Conservation (phyloP, 768 basidiomycete species). For the Neoboletus magnificus region DNA sequence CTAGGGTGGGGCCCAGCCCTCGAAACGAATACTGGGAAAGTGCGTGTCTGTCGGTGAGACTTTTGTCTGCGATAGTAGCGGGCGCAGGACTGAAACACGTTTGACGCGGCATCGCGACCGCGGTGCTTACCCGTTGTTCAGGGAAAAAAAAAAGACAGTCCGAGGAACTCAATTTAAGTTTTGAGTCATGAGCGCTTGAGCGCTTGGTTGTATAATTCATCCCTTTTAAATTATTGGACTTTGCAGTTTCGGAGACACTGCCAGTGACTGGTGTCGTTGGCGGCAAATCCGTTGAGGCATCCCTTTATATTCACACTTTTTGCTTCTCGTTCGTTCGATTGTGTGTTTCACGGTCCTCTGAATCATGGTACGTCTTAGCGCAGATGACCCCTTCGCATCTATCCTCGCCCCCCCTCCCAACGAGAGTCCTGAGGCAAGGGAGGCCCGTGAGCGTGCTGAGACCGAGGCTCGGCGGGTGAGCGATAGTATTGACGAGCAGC, state of each 20-base stretch:
- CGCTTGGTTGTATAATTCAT: too few species aligned
- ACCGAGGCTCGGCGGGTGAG: constrained; percentile 60
- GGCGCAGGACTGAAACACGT: too few species aligned
- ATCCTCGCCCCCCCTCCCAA: constrained; percentile 61
- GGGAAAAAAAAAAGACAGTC: background rate
- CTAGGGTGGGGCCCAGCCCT: too few species aligned
- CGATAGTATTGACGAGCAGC: constrained; percentile 74
- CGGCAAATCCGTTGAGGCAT: background rate
- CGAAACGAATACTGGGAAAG: too few species aligned
- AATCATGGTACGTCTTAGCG: constrained; percentile 30
- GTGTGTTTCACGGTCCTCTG: background rate
- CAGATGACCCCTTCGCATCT: constrained; percentile 61
- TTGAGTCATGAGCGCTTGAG: background rate
- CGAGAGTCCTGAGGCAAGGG: constrained; percentile 58
- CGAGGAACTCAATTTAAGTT: background rate
- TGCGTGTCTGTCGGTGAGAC: too few species aligned
- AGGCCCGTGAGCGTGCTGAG: constrained; percentile 56
- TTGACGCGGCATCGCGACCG: too few species aligned
- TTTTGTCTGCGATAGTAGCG: too few species aligned
- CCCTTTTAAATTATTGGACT: too few species aligned
- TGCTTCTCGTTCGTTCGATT: background rate
- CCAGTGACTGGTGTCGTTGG: too few species aligned
- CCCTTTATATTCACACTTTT: background rate
- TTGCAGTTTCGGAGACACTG: too few species aligned
- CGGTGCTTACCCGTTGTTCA: background rate